phyloP scores from a whole-genome alignment of 805 yeast genomes.

The Ogataea angusta region DNA sequence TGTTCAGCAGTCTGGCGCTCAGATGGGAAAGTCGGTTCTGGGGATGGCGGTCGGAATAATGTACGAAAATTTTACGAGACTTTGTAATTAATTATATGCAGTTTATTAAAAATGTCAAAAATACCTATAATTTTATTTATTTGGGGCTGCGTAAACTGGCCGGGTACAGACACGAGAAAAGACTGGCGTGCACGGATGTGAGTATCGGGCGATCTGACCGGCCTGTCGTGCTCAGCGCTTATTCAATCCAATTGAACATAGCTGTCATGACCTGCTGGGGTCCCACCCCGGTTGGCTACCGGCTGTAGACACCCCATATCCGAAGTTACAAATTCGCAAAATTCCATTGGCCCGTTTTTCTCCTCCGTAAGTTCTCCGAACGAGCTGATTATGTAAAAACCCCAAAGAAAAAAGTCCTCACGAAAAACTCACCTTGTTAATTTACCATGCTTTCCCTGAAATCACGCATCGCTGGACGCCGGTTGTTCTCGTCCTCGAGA shows the following conservation, averaged over 20 bases:
- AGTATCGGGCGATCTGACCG: too few species aligned
- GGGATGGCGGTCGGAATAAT: not conserved
- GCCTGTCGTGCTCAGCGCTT: too few species aligned
- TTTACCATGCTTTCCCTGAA: slow-evolving; percentile 11
- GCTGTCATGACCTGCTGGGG: too few species aligned
- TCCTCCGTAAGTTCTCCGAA: slow-evolving; percentile 17
- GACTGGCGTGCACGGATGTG: not conserved
- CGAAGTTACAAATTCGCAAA: slow-evolving; percentile 13
- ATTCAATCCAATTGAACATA: too few species aligned
- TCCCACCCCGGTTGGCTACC: not conserved
- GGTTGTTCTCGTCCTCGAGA: slow-evolving; percentile 31
- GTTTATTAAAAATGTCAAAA: not conserved
- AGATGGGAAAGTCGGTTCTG: slow-evolving; percentile 18
- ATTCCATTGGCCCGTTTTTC: slow-evolving; percentile 12
- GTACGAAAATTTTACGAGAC: not conserved
- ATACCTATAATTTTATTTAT: not conserved
- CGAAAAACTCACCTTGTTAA: slow-evolving; percentile 21
- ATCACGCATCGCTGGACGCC: slow-evolving; percentile 17
- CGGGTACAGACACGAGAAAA: not conserved
- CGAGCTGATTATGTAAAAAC: slow-evolving; percentile 7
- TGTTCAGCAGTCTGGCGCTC: slow-evolving; percentile 49
- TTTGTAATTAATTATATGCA: not conserved
- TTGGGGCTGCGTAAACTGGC: not conserved
- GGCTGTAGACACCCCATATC: slow-evolving; percentile 6
- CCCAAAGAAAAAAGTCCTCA: slow-evolving; percentile 21